Base-by-base conservation (phyloP, 768 basidiomycete species). In the Lentinula lateritia region DNA sequence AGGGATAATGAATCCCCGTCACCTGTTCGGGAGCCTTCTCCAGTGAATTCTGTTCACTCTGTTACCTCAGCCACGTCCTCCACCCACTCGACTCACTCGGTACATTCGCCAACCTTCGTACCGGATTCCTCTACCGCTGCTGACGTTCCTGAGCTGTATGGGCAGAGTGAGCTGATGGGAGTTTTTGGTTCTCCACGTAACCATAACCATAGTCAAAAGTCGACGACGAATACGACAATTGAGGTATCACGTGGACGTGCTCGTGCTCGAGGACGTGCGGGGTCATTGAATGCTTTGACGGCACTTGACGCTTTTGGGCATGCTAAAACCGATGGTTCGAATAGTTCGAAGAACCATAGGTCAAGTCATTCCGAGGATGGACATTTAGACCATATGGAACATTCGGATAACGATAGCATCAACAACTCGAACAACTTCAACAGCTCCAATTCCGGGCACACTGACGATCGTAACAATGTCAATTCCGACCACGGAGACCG, bases 121-220 rank as follows among this genome's bases (percentile, higher is more conserved):
- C 85, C 88, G 0, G 89, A 91, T 65, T 86, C 86, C 15, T 86
- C 88, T 5, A 86, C 87, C 0, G 81, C 81, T 41, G 5, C 59
- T 7, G 20, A 48, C 5, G 20, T 48, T 48, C 46, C 9, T 2
- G 46, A 28, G 23, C 8, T 48, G 20, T 45, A 45, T 16, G 43
- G 43, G 3, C 43, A 45, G 15, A 60, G 43, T 38, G 59, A 82
- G 69, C 75, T 82, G 32, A 74, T 80, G 20, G 73, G 77, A 39
- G 80, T 80, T 5, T 75, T 82, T 15, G 79, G 79, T 2, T 28
- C 46, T 20, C 23, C 46, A 12, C 9, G 23, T 28, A 12, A 48
- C 6, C 46, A 48, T 20, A 9, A 18, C 23, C 18, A n/a, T 18
- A 48, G 28, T 5, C 46, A n/a, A 9, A 48, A 20, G 16, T 6